These are phyloP conservation scores for Flaveria trinervia DNA, from an alignment of 129 eudicot species.

Conservation along the genomic window DNA sequence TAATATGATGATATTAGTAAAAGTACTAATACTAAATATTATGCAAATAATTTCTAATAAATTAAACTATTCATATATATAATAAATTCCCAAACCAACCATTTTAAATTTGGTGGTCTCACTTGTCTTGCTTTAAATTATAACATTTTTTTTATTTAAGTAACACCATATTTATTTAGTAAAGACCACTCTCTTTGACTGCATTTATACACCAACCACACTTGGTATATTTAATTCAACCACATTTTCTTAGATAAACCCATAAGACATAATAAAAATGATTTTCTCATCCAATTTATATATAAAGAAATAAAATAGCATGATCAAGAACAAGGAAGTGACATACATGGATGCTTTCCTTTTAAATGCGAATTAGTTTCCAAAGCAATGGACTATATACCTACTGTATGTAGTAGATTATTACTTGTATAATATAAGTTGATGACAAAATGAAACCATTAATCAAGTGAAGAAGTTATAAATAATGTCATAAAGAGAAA, in stretches of 20 bases:
- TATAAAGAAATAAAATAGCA: background rate
- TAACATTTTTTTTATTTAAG: background rate
- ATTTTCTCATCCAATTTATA: constrained; percentile 7
- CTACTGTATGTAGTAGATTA: background rate
- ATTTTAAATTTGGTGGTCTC: background rate
- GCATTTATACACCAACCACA: constrained; percentile 26
- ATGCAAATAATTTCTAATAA: background rate
- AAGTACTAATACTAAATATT: no score
- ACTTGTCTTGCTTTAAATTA: background rate
- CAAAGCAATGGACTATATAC: background rate
- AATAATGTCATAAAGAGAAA: background rate
- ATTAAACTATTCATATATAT: background rate
- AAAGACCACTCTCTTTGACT: constrained; percentile 25
- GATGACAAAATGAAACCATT: background rate
- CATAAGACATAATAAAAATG: constrained; percentile 13
- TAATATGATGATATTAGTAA: no score
- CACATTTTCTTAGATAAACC: constrained; percentile 11
- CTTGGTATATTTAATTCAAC: constrained; percentile 21
- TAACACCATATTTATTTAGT: background rate
- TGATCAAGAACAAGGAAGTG: constrained; percentile 12
- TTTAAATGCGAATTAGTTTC: background rate
- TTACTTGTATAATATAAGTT: background rate
- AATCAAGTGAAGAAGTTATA: no score
- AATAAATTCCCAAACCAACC: background rate
- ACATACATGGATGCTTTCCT: background rate